Conservation (phyloP, 2,329 filamentous ascomycete species). For the Aspergillus carbonarius region DNA sequence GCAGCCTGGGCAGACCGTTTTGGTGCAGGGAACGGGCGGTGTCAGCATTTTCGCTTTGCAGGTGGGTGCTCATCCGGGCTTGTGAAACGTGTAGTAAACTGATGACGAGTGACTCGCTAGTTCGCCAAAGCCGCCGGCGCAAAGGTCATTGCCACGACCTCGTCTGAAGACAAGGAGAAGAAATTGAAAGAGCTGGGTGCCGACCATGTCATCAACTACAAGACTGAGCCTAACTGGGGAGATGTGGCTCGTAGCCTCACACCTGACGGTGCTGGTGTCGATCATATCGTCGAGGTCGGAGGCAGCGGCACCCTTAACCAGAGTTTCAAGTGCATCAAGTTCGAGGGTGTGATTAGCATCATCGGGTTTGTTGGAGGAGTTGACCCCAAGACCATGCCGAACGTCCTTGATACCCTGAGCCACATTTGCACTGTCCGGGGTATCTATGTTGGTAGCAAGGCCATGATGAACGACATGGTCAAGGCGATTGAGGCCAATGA, state of each 20-base stretch:
- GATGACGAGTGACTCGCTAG: slow-evolving; percentile 19
- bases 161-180: slow-evolving; percentile 55
- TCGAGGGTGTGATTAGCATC: slow-evolving; percentile 56
- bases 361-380: slow-evolving; percentile 59
- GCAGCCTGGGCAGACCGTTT: slow-evolving; percentile 55
- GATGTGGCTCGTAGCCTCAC: slow-evolving; percentile 53
- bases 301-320: slow-evolving; percentile 61
- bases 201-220: slow-evolving; percentile 62
- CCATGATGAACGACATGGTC: slow-evolving; percentile 61
- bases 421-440: slow-evolving; percentile 58
- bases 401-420: slow-evolving; percentile 52
- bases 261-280: slow-evolving; percentile 55
- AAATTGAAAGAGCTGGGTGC: slow-evolving; percentile 58
- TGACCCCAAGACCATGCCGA: slow-evolving; percentile 49
- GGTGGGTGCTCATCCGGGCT: slow-evolving; percentile 23
- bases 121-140: slow-evolving; percentile 54
- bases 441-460: slow-evolving; percentile 56
- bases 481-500: slow-evolving; percentile 58
- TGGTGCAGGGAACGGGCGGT: slow-evolving; percentile 63
- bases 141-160: slow-evolving; percentile 60
- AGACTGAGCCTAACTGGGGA: slow-evolving; percentile 59
- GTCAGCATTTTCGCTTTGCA: slow-evolving; percentile 59
- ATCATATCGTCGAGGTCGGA: slow-evolving; percentile 66
- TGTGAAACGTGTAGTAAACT: not conserved
- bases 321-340: slow-evolving; percentile 54